Evolutionary conservation across 148 eudicot species (phyloP).

Genomic region (Limonium bicolor): DNA sequence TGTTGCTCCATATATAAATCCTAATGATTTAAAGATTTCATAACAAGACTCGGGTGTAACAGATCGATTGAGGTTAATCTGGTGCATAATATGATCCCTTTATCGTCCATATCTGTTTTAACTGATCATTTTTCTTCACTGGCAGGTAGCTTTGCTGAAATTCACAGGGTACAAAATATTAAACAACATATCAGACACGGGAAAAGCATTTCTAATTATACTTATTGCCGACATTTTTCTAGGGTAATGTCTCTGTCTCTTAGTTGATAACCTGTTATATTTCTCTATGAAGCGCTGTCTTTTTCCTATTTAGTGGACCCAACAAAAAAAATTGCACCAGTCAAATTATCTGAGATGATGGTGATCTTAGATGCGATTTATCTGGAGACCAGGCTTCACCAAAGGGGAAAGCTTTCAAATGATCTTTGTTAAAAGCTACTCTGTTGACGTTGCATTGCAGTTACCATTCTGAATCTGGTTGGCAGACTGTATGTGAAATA

Average conservation of each 20-base stretch:
- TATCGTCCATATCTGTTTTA: no score
- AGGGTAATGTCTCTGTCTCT: conserved; percentile 39
- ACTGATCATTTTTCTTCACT: conserved; percentile 7
- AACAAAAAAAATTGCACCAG: neutral
- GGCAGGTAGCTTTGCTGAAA: conserved; percentile 94
- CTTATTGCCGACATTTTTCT: conserved; percentile 80
- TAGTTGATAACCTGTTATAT: no score
- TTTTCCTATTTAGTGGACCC: neutral
- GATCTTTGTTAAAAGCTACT: neutral
- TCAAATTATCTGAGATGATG: no score
- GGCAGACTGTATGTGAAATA: conserved; percentile 78
- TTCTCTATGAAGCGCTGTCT: neutral
- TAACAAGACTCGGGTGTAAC: no score
- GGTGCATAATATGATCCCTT: no score
- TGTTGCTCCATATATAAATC: no score
- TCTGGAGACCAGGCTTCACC: neutral
- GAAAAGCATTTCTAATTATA: conserved; percentile 88
- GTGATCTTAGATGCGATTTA: no score
- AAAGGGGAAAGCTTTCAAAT: neutral
- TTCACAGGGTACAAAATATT: conserved; percentile 88
- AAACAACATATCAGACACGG: conserved; percentile 82
- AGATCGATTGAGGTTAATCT: no score
- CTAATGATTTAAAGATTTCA: no score
- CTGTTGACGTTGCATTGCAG: conserved; percentile 24
- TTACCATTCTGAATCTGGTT: conserved; percentile 96